phyloP scores from a whole-genome alignment of 441 rosid genomes.

The Syzygium malaccense region DNA sequence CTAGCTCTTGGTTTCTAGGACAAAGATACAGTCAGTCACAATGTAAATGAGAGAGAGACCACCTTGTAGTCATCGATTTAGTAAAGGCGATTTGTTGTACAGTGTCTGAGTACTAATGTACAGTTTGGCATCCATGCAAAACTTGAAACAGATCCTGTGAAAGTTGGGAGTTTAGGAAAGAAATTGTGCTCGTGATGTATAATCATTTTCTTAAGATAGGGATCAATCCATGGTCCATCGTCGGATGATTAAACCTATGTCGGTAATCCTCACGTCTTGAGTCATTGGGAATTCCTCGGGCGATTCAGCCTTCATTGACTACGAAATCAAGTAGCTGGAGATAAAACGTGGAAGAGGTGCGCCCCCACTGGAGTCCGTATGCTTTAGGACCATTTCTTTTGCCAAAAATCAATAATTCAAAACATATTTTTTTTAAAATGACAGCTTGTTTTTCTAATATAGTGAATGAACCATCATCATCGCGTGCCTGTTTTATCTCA shows the following conservation, averaged over 20 bases:
- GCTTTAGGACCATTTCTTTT: background rate
- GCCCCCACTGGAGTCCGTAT: background rate
- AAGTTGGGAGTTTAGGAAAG: background rate
- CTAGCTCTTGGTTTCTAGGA: background rate
- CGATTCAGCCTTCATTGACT: background rate
- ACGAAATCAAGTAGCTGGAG: background rate
- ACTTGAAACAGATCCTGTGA: background rate
- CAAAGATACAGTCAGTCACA: background rate
- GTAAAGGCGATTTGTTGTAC: background rate
- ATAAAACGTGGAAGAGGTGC: background rate
- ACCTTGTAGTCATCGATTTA: background rate
- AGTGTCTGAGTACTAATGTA: background rate
- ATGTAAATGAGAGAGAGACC: background rate
- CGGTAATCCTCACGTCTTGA: background rate
- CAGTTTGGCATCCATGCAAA: background rate
- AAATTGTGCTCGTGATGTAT: background rate
- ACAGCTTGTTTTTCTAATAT: background rate
- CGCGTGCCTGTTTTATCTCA: background rate
- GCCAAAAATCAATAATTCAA: background rate
- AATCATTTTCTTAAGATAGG: background rate
- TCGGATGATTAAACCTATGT: background rate
- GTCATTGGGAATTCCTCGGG: background rate
- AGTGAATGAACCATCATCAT: background rate
- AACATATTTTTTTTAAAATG: background rate
- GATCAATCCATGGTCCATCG: background rate